Evolutionary conservation across 2,329 filamentous ascomycete species (phyloP).

Genomic region (Clonostachys chloroleuca): DNA sequence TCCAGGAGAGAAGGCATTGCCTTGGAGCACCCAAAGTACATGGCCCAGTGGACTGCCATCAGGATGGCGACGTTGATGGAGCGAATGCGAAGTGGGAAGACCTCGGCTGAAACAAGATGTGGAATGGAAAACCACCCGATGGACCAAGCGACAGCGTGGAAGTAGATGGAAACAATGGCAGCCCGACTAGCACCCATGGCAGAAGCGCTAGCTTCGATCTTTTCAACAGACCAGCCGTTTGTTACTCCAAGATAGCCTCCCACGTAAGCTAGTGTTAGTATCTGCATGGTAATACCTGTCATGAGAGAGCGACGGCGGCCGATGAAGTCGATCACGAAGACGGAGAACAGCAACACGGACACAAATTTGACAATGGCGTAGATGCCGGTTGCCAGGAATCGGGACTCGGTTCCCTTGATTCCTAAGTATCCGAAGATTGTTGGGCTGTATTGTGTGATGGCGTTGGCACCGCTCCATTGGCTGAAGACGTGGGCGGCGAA

Average conservation of each 20-base stretch:
- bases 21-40: conserved; percentile 23
- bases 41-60: conserved; percentile 36
- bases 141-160: conserved; percentile 36
- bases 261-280: conserved; percentile 18
- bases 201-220: conserved; percentile 8
- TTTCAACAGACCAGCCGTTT: conserved; percentile 10
- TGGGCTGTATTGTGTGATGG: conserved; percentile 20
- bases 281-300: conserved; percentile 22
- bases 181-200: conserved; percentile 24
- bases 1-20: conserved; percentile 24
- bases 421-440: conserved; percentile 20
- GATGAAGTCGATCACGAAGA: conserved; percentile 22
- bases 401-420: conserved; percentile 10
- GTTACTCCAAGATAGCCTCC: conserved; percentile 20
- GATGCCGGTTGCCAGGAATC: conserved; percentile 15
- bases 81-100: conserved; percentile 35
- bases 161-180: conserved; percentile 35
- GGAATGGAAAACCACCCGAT: conserved; percentile 41
- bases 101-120: conserved; percentile 37
- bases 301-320: conserved; percentile 22
- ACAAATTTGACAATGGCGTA: conserved; percentile 20
- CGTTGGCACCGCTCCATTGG: conserved; percentile 19
- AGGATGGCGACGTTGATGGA: conserved; percentile 31
- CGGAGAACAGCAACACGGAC: conserved; percentile 14
- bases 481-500: conserved; percentile 18